A percentile compares a stretch with the other conserved stretches of the same genome.
Evolutionary conservation across 108 stramenopile genomes (phyloP).

Genomic region (Craspedostauros australis): DNA sequence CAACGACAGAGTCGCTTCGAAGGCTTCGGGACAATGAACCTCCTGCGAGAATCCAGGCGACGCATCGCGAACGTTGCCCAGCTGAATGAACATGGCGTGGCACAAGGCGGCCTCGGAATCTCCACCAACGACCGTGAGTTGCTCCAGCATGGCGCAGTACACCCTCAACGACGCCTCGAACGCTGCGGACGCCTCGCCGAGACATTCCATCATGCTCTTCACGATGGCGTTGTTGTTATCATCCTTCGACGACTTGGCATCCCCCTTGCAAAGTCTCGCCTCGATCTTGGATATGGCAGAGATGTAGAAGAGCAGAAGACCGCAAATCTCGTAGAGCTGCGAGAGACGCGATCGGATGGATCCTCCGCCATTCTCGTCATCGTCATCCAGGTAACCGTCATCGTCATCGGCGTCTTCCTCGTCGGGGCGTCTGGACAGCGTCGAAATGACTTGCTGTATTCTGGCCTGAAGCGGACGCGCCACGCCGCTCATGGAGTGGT

Average conservation of each 20-base stretch:
- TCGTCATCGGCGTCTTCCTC: constrained; percentile 28
- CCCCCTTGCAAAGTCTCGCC: constrained; percentile 46
- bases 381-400: constrained; percentile 38
- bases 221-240: constrained; percentile 46
- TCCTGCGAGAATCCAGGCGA: constrained; percentile 75
- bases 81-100: constrained; percentile 47
- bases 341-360: constrained; percentile 42
- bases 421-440: constrained; percentile 46
- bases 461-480: constrained; percentile 78
- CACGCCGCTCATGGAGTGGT: constrained; percentile 71
- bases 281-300: constrained; percentile 58
- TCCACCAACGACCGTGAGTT: constrained; percentile 37
- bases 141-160: constrained; percentile 67
- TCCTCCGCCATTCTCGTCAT: constrained; percentile 61
- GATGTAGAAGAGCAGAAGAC: constrained; percentile 70
- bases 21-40: constrained; percentile 17
- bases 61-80: constrained; percentile 52
- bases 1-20: constrained; percentile 39
- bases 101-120: constrained; percentile 62
- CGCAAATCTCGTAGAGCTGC: constrained; percentile 70
- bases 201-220: constrained; percentile 49
- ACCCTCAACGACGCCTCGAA: constrained; percentile 75
- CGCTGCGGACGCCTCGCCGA: constrained; percentile 55
- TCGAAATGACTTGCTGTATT: constrained; percentile 61
- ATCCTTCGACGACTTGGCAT: constrained; percentile 33